These are phyloP conservation scores for Vicia villosa DNA, from an alignment of 306 rosid genomes.

Conservation along the genomic window DNA sequence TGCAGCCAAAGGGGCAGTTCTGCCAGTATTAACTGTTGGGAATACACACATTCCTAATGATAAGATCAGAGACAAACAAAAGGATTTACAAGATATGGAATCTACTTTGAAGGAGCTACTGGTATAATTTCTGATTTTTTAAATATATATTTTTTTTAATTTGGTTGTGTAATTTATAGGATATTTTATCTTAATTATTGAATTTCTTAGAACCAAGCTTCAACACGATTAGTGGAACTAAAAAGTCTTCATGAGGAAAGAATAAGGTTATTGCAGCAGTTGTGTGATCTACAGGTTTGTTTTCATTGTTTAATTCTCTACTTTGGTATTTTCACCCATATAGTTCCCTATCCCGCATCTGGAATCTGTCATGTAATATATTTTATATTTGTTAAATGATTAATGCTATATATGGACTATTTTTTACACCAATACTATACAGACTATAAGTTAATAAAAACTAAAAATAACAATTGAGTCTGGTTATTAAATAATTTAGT, in stretches of 20 bases:
- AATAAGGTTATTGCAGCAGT: constrained; percentile 67
- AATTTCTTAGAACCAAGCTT: constrained; percentile 68
- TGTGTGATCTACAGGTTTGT: constrained; percentile 78
- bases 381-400: neutral
- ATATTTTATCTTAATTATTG: constrained; percentile 32
- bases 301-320: constrained; percentile 10
- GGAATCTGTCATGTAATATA: neutral
- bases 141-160: neutral
- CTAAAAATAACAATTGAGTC: neutral
- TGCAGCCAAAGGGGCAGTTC: constrained; percentile 70
- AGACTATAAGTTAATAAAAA: neutral
- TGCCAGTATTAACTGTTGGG: constrained; percentile 69
- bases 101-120: constrained; percentile 69
- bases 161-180: constrained; percentile 23
- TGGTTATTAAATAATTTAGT: neutral
- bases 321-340: neutral
- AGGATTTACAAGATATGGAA: constrained; percentile 90
- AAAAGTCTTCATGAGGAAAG: constrained; percentile 80
- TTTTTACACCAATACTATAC: neutral
- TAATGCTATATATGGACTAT: neutral
- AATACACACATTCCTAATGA: constrained; percentile 61
- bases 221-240: constrained; percentile 60
- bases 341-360: neutral
- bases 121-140: constrained; percentile 51
- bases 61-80: constrained; percentile 74